A percentile compares a stretch with the other conserved stretches of the same genome.
Evolutionary conservation across 1,284 basidiomycete species (phyloP).

Genomic region (Hemileia vastatrix): DNA sequence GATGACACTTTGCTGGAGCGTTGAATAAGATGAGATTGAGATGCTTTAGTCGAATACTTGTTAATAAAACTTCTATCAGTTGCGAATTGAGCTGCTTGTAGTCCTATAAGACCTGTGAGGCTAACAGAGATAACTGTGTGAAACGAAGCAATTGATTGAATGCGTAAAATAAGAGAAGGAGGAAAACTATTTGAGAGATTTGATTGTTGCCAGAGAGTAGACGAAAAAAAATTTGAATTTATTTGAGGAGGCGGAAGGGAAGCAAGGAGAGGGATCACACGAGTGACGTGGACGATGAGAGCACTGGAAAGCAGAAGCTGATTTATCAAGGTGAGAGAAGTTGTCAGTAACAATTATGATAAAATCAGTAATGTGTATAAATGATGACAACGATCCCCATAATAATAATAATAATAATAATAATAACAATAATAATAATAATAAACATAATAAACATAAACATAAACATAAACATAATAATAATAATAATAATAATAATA

Average conservation of each 20-base stretch:
- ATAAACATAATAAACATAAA: no score
- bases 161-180: not conserved
- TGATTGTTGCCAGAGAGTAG: no score
- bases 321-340: not conserved
- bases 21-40: no score
- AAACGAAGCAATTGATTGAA: not conserved
- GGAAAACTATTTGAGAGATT: not conserved
- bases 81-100: not conserved
- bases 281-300: not conserved
- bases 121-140: not conserved
- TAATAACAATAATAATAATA: no score
- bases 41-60: no score
- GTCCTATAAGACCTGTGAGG: not conserved
- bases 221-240: not conserved
- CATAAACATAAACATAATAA: no score
- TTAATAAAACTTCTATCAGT: conserved; percentile 1
- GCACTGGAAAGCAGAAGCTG: no score
- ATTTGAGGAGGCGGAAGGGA: not conserved
- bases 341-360: not conserved
- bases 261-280: not conserved
- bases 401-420: no score
- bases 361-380: no score
- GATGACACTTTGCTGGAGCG: no score
- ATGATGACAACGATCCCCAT: no score
- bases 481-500: no score